Conservation (phyloP, 225 moss, liverwort and hornwort species). For the Pleurozium schreberi region DNA sequence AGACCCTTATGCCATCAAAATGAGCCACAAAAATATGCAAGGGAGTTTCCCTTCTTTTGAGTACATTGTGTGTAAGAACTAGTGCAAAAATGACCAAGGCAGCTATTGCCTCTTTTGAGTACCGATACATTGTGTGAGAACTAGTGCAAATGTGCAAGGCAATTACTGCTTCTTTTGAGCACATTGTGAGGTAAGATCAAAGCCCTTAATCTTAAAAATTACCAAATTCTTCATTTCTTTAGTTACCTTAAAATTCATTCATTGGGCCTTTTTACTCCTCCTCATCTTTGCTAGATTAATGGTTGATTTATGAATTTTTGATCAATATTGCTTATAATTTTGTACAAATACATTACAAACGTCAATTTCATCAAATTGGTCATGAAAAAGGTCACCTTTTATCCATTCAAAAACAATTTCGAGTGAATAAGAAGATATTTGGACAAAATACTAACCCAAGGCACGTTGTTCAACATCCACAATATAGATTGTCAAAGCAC, state of each 20-base stretch:
- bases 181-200: no score
- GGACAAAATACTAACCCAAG: rapidly evolving
- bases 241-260: background rate
- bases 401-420: background rate
- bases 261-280: rapidly evolving
- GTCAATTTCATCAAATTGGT: background rate
- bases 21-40: no score
- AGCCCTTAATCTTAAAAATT: background rate
- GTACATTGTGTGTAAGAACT: no score
- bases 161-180: no score
- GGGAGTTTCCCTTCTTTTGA: no score
- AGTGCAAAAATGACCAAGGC: no score
- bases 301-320: background rate
- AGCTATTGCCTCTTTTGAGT: no score
- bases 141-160: no score
- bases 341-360: background rate
- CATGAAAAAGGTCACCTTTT: background rate
- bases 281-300: background rate
- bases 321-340: background rate
- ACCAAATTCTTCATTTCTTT: background rate
- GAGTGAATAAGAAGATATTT: background rate
- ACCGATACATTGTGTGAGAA: no score
- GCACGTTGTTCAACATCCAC: no score
- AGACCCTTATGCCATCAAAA: background rate
- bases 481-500: background rate